Percentiles rank a stretch among this genome's conserved stretches.
phyloP scores from a whole-genome alignment of 192 early-diverging fungal species.

The Spizellomyces punctatus region DNA sequence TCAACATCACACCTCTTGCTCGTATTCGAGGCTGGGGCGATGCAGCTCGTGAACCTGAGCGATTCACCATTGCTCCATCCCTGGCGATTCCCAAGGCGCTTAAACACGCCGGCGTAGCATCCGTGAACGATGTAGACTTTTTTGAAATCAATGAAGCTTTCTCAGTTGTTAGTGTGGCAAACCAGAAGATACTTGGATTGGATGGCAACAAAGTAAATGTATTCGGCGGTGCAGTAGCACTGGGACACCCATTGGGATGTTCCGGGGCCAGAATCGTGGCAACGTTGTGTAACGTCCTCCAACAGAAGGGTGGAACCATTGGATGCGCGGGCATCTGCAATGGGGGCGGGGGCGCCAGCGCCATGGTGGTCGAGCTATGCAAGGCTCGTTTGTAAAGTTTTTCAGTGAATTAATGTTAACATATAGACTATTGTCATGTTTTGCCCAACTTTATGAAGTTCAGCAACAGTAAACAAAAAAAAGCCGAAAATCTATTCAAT shows the following conservation, averaged over 20 bases:
- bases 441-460: too few species aligned
- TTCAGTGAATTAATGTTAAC: background rate
- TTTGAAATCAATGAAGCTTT: constrained; percentile 99
- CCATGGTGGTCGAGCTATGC: constrained; percentile 71
- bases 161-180: constrained; percentile 90
- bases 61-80: constrained; percentile 94
- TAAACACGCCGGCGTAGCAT: constrained; percentile 71
- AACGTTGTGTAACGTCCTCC: constrained; percentile 75
- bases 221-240: constrained; percentile 93
- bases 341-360: constrained; percentile 91
- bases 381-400: background rate
- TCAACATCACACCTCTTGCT: constrained; percentile 86
- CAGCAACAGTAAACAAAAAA: too few species aligned
- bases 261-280: constrained; percentile 89
- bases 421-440: background rate
- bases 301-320: constrained; percentile 65
- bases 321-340: constrained; percentile 96
- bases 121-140: constrained; percentile 79
- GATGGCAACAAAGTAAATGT: constrained; percentile 81
- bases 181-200: constrained; percentile 78
- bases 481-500: too few species aligned
- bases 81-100: constrained; percentile 92
- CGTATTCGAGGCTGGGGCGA: constrained; percentile 84
- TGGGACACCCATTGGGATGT: constrained; percentile 98
- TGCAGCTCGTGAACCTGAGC: constrained; percentile 85